Base-by-base conservation (phyloP, 495 filamentous ascomycete species). In the Daldinia decipiens region DNA sequence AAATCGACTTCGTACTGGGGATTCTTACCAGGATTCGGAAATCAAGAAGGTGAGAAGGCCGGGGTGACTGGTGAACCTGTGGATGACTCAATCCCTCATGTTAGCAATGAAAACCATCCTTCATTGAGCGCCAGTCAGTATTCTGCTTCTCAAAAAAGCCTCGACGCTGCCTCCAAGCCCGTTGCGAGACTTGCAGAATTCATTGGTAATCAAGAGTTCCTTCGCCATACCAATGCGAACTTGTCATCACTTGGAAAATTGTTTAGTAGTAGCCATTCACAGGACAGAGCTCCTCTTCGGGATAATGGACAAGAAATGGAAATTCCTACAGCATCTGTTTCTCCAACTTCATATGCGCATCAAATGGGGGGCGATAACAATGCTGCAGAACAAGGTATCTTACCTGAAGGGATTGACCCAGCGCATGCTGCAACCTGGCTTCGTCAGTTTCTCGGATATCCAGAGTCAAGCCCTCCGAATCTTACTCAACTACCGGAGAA, bases 401-500 rank as follows among this genome's bases (percentile, higher is more conserved):
- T 43, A 6, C 19, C 67, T 17, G 63, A 63, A 13, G 52, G 29
- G 36, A 26, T 58, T 47, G 67, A 70, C 31, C 50, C 72, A 7
- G 50, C 61, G 54, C 67, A 65, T 50, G 68, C 67, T 56, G 53
- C 65, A 19, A 15, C 53, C 11, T 77, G 75, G 75, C 64, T 77
- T 65, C 70, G 75, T n/a, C 69, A 74, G 2, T 32, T 77, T 17
- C 59, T 77, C 6, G 71, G 74, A 5, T 59, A 75, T 71, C 31
- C 70, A 15, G 74, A 71, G 36, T 5, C 63, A 11, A 32, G 36
- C 26, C 36, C 29, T 9, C 24, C 67, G 6, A 75, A 43, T 24
- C 66, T 76, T 50, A 79, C 77, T 7, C 68, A 74, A 38, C 59
- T 76, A 51, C 77, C 76, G 17, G 67, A 72, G 21, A 76, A 72